Base-by-base conservation (phyloP, 371 early-diverging fungal species). In the Mucor lusitanicus region DNA sequence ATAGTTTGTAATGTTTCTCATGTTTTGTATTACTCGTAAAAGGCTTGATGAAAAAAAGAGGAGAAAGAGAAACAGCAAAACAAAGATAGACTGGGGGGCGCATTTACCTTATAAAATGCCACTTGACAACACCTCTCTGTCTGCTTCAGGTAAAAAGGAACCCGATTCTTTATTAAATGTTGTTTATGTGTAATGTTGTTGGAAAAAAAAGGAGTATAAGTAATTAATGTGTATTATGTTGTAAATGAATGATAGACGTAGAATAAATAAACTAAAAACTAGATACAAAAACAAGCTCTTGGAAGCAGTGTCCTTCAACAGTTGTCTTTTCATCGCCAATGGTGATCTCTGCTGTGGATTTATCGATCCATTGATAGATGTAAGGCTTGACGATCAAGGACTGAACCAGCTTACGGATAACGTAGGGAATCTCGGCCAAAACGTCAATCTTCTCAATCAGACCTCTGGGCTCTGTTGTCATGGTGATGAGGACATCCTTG, bases 341-440 rank as follows among this genome's bases (percentile, higher is more conserved):
- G 5, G 82, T 82, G 33, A 92, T 82, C 55, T 87, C 79, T 42
- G 86, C 88, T 12, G 87, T 79, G 33, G 83, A 85, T 30, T 84
- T 85, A 63, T 92, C 90, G 60, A 87, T 85, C 88, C 93, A 96
- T 79, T 95, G 94, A 80, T 95, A 98, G 50, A 95, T 85, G 70
- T 90, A 96, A 25, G 98, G 98, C 74, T 93, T 93, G 53, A 96
- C 93, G 48, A 98, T 89, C 68, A 97, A 90, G 0, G 94, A 88
- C 72, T 97, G 95, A 46, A 98, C 92, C 59, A 96, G 74, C 75
- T 93, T 94, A 63, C 95, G 87, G 39, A 98, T 64, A 53, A 97
- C 75, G 79, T 87, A 97, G 23, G 97, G 97, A 67, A 98, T 86
- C 74, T 95, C 93, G 25, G 88, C 83, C 60, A 98, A 76, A 19